Base-by-base conservation (phyloP, 1,284 basidiomycete species). In the Schizopora paradoxa region DNA sequence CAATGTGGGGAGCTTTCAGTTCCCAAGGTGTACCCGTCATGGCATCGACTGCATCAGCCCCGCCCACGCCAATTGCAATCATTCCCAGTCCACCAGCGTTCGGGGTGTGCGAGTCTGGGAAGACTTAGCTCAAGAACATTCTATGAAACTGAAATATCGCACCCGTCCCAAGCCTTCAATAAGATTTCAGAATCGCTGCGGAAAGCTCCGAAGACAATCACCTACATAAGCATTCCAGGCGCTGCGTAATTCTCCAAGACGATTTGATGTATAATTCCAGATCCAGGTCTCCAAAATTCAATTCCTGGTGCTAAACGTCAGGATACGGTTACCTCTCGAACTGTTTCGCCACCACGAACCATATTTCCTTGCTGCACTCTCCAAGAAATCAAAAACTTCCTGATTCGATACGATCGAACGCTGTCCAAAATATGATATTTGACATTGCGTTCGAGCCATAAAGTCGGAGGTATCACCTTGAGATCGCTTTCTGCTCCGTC, bases 21-120 rank as follows among this genome's bases (percentile, higher is more conserved):
- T 99, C 96, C 96, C 96, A 99, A 29, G 95, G 93, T 14, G 94
- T 97, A 50, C 90, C 86, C 6, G 95, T 97, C 83, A 99, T 88
- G 11, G 93, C 96, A 65, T 99, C 96, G 25, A 99, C 96, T 14
- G 96, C 96, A 63, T 99, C 96, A 16, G 96, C 96, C 51, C 96
- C 96, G 54, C 96, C 96, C 19, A 99, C 96, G 51, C 96, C 96
- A 49, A 98, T 98, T 6, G 96, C 96, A 50, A 99, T 79, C 75
- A 95, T 81, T n/a, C 96, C 96, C 45, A 99, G 79, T 40, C 96
- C 96, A 52, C 94, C 93, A 33, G 96, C 96, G 63, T 99, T 99
- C 6, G 96, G 96, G 4, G 96, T 99, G 68, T 99, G 96, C 25
- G 91, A 95, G 67, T 99, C 96, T 78, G 76, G 16, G 6, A 28